Percentiles rank a stretch among this genome's conserved stretches.
phyloP scores from a whole-genome alignment of 2,329 filamentous ascomycete species.

The Metarhizium guizhouense region DNA sequence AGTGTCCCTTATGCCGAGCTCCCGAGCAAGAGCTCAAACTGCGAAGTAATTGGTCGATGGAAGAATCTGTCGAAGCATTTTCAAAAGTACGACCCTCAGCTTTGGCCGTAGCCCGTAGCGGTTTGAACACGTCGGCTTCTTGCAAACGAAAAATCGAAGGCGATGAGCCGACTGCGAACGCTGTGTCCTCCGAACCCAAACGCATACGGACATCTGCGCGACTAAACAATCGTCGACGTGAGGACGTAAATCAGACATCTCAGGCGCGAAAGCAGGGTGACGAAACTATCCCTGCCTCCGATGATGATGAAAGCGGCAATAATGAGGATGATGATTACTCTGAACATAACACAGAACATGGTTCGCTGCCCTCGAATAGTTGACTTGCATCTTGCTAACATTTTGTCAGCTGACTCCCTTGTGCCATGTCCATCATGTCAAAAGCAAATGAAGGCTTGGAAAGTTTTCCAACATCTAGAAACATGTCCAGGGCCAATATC shows the following conservation, averaged over 20 bases:
- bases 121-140: constrained; percentile 2
- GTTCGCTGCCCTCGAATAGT: constrained; percentile 10
- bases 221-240: constrained; percentile 32
- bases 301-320: constrained; percentile 14
- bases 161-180: constrained; percentile 17
- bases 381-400: background rate
- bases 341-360: constrained; percentile 20
- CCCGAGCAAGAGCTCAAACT: constrained; percentile 77
- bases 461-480: constrained; percentile 77
- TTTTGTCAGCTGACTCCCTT: constrained; percentile 55
- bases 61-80: constrained; percentile 79
- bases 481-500: constrained; percentile 37
- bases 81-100: constrained; percentile 52
- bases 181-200: constrained; percentile 30
- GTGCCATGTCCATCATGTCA: constrained; percentile 79
- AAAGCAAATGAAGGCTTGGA: constrained; percentile 67
- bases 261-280: background rate
- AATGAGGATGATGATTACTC: constrained; percentile 20
- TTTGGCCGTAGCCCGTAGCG: constrained; percentile 52
- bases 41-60: constrained; percentile 73
- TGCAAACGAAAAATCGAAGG: constrained; percentile 45
- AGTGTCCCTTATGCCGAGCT: constrained; percentile 76
- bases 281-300: background rate
- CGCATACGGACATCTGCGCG: constrained; percentile 43
- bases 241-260: constrained; percentile 16